Base-by-base conservation (phyloP, 495 filamentous ascomycete species). In the Neurospora terricola region DNA sequence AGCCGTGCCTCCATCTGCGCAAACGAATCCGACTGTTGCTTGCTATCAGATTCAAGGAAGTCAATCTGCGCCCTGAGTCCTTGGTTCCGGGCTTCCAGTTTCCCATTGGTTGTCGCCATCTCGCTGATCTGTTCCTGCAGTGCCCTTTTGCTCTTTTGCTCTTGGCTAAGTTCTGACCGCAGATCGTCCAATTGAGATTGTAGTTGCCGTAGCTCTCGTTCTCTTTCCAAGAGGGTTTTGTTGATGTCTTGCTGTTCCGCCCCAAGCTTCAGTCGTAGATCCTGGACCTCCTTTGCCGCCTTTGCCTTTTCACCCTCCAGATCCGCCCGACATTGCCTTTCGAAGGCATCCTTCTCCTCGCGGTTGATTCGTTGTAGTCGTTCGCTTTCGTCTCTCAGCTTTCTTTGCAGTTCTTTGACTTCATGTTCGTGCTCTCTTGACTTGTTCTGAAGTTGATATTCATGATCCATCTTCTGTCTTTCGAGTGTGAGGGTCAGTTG, bases 21-120 rank as follows among this genome's bases (percentile, higher is more conserved):
- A 78, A 93, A 96, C 40, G 91, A 87, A 73, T 92, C 85, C 5
- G 92, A 93, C 78, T 97, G 93, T 39, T 93, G 90, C 80, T 97
- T 92, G 76, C 90, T 90, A 73, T 93, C 92, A 14, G 92, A 93
- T 81, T 98, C 93, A 23, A 98, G 88, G 78, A 94, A 94, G 72
- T 96, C 91, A 71, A 96, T 92, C 66, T 92, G 90, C 5, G 90
- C 91, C 74, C 90, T 89, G 45, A 96, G 87, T 11, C 90, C 91
- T 69, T 90, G 88, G 43, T 91, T 90, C 5, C 91, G 88, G 3
- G 89, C 90, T 73, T 97, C 94, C 23, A 98, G 80, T 0, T 86
- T 87, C 40, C 90, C 81, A 70, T 86, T 87, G n/a, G 88, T 89
- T 38, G 85, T 86, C 40, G 88, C 86, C 45, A 87, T 84, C 27